phyloP scores from a whole-genome alignment of 768 basidiomycete species.

The Brasilioporus rufonigricans region DNA sequence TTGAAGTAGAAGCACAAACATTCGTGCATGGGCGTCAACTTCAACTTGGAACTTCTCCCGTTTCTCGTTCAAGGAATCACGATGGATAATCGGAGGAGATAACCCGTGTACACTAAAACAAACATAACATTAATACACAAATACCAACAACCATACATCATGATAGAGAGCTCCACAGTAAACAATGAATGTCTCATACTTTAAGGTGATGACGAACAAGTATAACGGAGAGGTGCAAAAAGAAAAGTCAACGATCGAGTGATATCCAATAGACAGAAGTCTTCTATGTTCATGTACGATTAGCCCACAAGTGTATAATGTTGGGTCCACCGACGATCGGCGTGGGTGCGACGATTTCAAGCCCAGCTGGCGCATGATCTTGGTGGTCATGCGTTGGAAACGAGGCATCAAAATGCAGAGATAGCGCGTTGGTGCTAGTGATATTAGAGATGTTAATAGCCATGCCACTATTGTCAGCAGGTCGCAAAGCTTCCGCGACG shows the following conservation, averaged over 20 bases:
- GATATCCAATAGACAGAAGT: background rate
- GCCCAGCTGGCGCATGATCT: constrained; percentile 23
- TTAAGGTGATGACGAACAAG: background rate
- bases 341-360: constrained; percentile 34
- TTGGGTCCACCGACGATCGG: constrained; percentile 35
- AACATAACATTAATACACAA: constrained; percentile 25
- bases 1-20: background rate
- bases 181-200: background rate
- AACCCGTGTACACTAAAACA: constrained; percentile 10
- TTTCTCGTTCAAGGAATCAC: background rate
- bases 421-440: constrained; percentile 31
- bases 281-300: constrained; percentile 26
- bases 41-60: background rate
- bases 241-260: background rate
- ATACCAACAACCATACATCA: constrained; percentile 15
- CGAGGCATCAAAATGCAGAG: constrained; percentile 37
- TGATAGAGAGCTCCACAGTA: background rate
- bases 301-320: constrained; percentile 34
- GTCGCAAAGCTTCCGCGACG: constrained; percentile 19
- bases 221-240: background rate
- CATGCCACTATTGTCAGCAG: constrained; percentile 16
- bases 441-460: constrained; percentile 22
- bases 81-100: constrained; percentile 1
- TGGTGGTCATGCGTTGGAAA: constrained; percentile 26
- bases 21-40: background rate